These are phyloP conservation scores for Prinsepia uniflora DNA, from an alignment of 306 rosid genomes.

Conservation along the genomic window DNA sequence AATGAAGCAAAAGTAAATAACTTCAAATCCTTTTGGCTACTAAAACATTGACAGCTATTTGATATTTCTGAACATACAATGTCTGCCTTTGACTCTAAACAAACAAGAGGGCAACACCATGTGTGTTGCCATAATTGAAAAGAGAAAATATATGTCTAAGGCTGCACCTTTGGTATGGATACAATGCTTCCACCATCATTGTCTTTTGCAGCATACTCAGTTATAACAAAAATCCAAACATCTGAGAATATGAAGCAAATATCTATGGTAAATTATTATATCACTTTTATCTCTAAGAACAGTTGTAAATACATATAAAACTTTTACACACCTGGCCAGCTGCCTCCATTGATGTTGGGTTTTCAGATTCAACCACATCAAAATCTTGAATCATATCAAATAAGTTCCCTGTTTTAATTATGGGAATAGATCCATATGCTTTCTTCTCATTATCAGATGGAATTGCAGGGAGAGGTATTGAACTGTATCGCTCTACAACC, in stretches of 20 bases:
- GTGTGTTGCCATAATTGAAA: neutral
- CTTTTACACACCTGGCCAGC: constrained; percentile 63
- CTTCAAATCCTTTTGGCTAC: constrained; percentile 19
- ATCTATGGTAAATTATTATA: constrained; percentile 15
- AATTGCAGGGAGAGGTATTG: constrained; percentile 53
- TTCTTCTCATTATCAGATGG: constrained; percentile 60
- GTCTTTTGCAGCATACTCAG: constrained; percentile 51
- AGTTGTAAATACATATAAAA: neutral
- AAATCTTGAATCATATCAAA: constrained; percentile 52
- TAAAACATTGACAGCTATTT: neutral
- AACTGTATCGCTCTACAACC: constrained; percentile 56
- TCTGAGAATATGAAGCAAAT: constrained; percentile 46
- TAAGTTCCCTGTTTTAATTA: constrained; percentile 42
- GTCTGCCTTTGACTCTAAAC: constrained; percentile 1
- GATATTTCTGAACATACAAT: neutral
- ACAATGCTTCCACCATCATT: constrained; percentile 39
- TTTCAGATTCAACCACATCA: constrained; percentile 49
- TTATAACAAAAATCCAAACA: constrained; percentile 70
- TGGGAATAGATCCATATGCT: constrained; percentile 61
- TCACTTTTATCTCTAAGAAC: neutral
- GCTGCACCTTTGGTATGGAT: constrained; percentile 60
- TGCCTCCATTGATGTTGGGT: constrained; percentile 77
- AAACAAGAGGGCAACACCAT: neutral
- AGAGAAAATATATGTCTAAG: neutral
- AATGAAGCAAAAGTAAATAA: neutral